Conservation (phyloP, 176 grass and related monocot species). For the Oryza coarctata region DNA sequence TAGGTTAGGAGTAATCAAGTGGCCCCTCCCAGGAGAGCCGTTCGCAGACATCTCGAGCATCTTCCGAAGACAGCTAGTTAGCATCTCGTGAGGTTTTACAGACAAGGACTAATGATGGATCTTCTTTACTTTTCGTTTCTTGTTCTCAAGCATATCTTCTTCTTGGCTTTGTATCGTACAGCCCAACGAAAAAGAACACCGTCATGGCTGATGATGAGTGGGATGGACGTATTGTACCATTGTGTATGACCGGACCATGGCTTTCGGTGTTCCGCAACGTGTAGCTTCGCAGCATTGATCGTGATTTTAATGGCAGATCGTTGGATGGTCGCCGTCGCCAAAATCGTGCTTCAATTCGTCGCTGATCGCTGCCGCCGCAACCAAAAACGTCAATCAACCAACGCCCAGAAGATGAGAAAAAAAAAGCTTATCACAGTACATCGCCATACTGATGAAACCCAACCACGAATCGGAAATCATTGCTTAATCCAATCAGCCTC, state of each 20-base stretch:
- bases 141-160: not conserved
- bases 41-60: too few relatives aligned
- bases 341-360: not conserved
- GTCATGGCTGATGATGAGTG: not conserved
- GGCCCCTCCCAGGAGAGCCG: not conserved
- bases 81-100: not conserved
- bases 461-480: not conserved
- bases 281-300: not conserved
- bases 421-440: not conserved
- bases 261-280: not conserved
- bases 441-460: too few relatives aligned
- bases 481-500: not conserved
- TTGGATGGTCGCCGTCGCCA: constrained; percentile 31
- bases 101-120: not conserved
- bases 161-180: not conserved
- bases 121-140: not conserved
- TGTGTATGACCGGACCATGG: not conserved
- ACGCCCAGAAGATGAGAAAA: not conserved
- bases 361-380: too few relatives aligned
- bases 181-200: not conserved
- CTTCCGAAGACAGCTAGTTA: not conserved
- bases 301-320: not conserved
- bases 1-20: constrained; percentile 19
- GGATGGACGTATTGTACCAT: not conserved
- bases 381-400: not conserved